Base-by-base conservation (phyloP, 2,329 filamentous ascomycete genomes). In the Clathrospora elynae region DNA sequence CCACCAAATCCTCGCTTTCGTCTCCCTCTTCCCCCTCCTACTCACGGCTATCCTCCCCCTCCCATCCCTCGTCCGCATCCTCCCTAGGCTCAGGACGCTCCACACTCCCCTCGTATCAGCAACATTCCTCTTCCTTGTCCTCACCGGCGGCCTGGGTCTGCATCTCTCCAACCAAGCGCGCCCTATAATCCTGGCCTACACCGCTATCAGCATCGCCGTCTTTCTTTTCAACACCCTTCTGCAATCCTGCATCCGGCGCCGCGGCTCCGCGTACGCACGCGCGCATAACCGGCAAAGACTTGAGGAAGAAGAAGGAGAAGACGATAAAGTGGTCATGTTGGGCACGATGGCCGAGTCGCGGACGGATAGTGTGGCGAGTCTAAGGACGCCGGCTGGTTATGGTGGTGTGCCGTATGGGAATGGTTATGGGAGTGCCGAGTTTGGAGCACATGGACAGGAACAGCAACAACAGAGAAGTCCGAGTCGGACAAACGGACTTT, bases 1-100 rank as follows among this genome's bases (percentile, higher is more conserved):
- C 3, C 76, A 78, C 57, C 76, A 79, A 49, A 68, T 78, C 51
- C 43, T 77, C 38, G 75, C 75, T 16, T 67, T 78, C 29, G 32
- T 75, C 25, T 32, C 91, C 78, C 44, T 70, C n/a, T 32, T 55
- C n/a, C 64, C 64, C 4, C 53, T 67, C 33, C 42, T 66, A 10
- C 42, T 66, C 5, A 40, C 59, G 3, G 42, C 52, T 18, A 4
- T 62, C 26, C 61, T 67, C 13, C 61, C 64, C 9, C 19, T 57
- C 10, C 53, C 34, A 5, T 52, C 48, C 6, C 30, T 63, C 49
- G 32, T 74, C 66, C 53, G 57, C 47, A 49, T 71, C 67, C 20
- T 50, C 64, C 3, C 70, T 71, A 42, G 66, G 70, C 51, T 70
- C 71, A 57, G 59, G 66, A 35, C 72, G 65, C 42, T 71, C 69